Conservation (phyloP, 495 filamentous ascomycete species). For the Penicillium coprophilum region DNA sequence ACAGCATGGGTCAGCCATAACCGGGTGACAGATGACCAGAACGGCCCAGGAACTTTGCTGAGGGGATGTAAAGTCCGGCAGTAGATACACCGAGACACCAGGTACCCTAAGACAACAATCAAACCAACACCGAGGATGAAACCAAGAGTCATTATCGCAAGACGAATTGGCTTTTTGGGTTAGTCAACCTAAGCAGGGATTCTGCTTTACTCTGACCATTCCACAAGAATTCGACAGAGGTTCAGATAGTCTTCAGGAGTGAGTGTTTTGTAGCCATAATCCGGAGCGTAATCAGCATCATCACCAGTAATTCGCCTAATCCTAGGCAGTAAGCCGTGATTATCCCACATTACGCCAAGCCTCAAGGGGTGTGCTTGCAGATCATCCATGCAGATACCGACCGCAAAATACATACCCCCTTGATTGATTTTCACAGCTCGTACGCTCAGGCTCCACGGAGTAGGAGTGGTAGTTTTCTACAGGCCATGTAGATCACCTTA, state of each 20-base stretch:
- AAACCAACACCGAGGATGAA: not conserved
- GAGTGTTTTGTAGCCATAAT: too few species aligned
- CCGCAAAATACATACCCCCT: too few species aligned
- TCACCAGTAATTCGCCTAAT: not conserved
- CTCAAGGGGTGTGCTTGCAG: not conserved
- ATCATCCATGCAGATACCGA: not conserved
- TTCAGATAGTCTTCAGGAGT: not conserved
- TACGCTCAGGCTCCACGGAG: not conserved
- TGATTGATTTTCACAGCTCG: not conserved
- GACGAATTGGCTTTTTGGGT: not conserved
- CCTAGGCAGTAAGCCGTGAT: conserved; percentile 1
- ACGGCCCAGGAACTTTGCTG: conserved; percentile 20
- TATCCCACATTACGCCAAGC: not conserved
- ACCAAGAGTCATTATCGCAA: not conserved
- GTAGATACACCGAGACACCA: conserved; percentile 18
- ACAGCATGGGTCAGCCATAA: conserved; percentile 15
- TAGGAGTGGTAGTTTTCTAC: not conserved
- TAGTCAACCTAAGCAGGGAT: not conserved
- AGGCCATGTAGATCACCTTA: conserved; percentile 1
- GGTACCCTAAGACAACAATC: not conserved
- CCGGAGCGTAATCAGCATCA: not conserved
- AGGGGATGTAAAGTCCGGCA: conserved; percentile 18
- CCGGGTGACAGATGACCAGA: conserved; percentile 17
- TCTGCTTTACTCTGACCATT: not conserved
- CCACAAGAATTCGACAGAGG: not conserved